Conservation (phyloP, 305 asterid species). For the Stenogyne calaminthoides region DNA sequence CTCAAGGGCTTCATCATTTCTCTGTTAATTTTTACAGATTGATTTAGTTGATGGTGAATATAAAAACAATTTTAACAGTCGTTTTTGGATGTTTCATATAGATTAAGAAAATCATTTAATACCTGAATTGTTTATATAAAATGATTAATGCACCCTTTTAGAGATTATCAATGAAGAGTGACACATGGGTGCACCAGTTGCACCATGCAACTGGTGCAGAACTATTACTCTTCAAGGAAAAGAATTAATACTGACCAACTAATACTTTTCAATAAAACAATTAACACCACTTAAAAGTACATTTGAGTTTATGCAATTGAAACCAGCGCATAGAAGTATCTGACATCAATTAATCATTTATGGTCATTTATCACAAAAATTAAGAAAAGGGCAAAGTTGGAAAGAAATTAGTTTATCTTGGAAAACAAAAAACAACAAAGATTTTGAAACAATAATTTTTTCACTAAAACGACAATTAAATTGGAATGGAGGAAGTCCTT, state of each 20-base stretch:
- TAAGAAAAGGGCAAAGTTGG: neutral
- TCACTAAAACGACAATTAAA: neutral
- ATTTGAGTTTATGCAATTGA: too few species aligned
- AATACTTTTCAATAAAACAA: too few species aligned
- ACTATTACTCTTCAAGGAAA: too few species aligned
- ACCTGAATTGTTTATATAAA: too few species aligned
- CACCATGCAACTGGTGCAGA: too few species aligned
- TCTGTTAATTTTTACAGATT: slow-evolving; percentile 47
- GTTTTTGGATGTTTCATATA: neutral
- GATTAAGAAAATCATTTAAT: neutral
- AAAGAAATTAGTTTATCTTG: neutral
- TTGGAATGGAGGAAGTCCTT: neutral
- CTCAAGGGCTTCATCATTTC: slow-evolving; percentile 74
- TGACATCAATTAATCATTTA: neutral
- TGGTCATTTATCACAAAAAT: neutral
- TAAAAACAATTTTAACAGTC: slow-evolving; percentile 7
- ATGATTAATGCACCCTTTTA: neutral
- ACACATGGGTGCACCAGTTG: too few species aligned
- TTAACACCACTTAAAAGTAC: too few species aligned
- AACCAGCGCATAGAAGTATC: too few species aligned
- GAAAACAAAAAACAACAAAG: neutral
- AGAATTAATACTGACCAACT: too few species aligned
- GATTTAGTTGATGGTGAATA: slow-evolving; percentile 14
- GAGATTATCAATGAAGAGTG: too few species aligned
- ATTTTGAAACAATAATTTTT: neutral